Conservation (phyloP, 331 rosid genomes). For the Malus hybrid region DNA sequence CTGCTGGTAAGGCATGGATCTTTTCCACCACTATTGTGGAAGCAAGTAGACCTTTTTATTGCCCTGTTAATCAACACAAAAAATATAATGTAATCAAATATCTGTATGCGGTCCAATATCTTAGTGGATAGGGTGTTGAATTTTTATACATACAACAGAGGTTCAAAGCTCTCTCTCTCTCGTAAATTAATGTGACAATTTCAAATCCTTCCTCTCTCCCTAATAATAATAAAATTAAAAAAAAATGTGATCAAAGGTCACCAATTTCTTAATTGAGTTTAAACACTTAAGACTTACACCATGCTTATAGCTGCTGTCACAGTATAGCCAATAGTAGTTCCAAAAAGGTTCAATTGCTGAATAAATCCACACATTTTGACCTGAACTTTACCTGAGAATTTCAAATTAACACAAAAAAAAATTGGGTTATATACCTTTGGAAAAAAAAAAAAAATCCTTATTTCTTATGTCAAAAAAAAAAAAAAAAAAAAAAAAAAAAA, state of each 20-base stretch:
- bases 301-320: conserved; percentile 57
- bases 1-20: conserved; percentile 30
- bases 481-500: background rate
- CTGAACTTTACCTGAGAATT: conserved; percentile 36
- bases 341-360: conserved; percentile 47
- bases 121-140: background rate
- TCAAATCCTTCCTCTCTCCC: too few species aligned
- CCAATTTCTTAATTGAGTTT: background rate
- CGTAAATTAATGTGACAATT: too few species aligned
- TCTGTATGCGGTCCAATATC: background rate
- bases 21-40: conserved; percentile 42
- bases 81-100: background rate
- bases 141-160: too few species aligned
- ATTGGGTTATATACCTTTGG: background rate
- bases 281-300: conserved; percentile 31
- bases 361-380: conserved; percentile 53
- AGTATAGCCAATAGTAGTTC: conserved; percentile 55
- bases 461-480: background rate
- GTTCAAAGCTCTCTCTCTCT: too few species aligned
- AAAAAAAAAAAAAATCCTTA: background rate
- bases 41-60: conserved; percentile 49
- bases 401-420: background rate
- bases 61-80: conserved; percentile 41
- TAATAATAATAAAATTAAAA: background rate
- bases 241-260: background rate